A percentile compares a stretch with the other conserved stretches of the same genome.
Evolutionary conservation across 345 rosid species (phyloP).

Genomic region (Lagerstroemia speciosa): DNA sequence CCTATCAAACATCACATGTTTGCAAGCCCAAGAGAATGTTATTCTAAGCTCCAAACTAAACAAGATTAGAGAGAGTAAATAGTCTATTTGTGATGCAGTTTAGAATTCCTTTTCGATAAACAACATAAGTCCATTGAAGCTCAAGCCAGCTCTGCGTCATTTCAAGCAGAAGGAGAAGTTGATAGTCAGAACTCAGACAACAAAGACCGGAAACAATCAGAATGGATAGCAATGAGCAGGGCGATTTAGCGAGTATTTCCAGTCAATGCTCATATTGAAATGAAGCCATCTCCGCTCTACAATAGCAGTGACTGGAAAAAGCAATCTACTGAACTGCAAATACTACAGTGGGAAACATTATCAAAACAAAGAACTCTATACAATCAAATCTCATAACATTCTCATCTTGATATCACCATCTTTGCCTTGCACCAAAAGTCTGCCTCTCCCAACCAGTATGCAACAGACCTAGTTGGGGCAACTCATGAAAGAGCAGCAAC

Average conservation of each 20-base stretch:
- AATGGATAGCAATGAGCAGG: neutral
- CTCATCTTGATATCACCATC: neutral
- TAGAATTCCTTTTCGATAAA: neutral
- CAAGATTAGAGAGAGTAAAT: neutral
- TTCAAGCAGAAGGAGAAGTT: neutral
- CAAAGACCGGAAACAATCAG: neutral
- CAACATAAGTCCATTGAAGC: neutral
- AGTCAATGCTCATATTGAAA: neutral
- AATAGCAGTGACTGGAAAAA: neutral
- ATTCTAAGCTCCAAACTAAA: neutral
- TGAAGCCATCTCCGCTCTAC: no score
- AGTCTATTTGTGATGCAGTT: neutral
- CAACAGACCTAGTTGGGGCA: neutral
- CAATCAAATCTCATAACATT: neutral
- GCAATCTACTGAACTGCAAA: neutral
- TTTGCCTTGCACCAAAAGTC: neutral
- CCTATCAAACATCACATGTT: conserved; percentile 24
- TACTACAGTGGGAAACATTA: neutral
- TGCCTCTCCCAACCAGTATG: neutral
- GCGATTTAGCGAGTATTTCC: neutral
- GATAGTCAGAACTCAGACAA: neutral
- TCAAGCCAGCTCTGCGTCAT: neutral
- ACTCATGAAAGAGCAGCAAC: neutral
- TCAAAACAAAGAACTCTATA: neutral
- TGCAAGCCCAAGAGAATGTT: neutral